phyloP scores from a whole-genome alignment of 441 rosid species.

The Arabidopsis hybrid region DNA sequence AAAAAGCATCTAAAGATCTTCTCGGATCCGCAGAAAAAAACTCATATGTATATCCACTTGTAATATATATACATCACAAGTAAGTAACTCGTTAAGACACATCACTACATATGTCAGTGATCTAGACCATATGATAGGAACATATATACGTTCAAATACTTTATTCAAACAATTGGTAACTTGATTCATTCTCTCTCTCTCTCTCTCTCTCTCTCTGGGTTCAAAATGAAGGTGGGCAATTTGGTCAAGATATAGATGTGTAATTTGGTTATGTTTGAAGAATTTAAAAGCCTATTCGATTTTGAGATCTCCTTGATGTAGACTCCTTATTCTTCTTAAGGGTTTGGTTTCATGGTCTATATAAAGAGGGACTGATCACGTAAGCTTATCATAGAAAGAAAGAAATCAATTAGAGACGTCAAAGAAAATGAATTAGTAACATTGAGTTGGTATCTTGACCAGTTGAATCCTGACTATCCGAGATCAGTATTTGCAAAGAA shows the following conservation, averaged over 20 bases:
- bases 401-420: no score
- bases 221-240: conserved; percentile 27
- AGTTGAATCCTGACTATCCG: no score
- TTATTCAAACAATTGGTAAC: conserved; percentile 18
- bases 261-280: conserved; percentile 41
- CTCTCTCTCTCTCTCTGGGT: not conserved
- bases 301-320: conserved; percentile 59
- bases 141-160: conserved; percentile 5
- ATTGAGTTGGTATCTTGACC: not conserved
- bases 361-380: conserved; percentile 14
- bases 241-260: conserved; percentile 37
- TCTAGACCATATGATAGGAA: conserved; percentile 28
- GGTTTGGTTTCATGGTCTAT: conserved; percentile 26
- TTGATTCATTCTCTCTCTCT: conserved; percentile 29
- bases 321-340: conserved; percentile 41
- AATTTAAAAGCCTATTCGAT: conserved; percentile 52
- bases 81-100: conserved; percentile 35
- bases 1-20: conserved; percentile 67
- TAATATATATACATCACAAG: conserved; percentile 21
- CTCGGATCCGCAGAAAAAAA: conserved; percentile 63
- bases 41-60: conserved; percentile 41
- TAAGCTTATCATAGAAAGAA: conserved; percentile 1
- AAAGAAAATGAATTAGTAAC: not conserved
- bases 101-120: conserved; percentile 37
- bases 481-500: not conserved